phyloP scores from a whole-genome alignment of 1,139 yeast genomes.

The Fermentozyma sake region DNA sequence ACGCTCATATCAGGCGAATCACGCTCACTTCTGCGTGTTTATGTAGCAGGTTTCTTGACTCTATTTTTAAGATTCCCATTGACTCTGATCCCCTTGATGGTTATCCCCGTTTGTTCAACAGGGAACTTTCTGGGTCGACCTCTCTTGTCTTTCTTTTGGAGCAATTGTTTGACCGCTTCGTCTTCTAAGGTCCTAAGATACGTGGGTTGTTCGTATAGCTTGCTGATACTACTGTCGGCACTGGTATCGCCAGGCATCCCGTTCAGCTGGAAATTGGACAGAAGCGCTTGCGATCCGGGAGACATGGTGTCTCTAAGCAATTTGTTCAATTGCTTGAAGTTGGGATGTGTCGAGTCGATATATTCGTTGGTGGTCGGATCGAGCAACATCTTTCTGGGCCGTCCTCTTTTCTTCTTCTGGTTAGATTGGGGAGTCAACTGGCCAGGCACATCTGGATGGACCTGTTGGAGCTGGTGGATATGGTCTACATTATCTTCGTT shows the following conservation, averaged over 20 bases:
- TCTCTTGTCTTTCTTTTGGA: constrained; percentile 40
- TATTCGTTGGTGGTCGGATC: constrained; percentile 41
- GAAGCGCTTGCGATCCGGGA: constrained; percentile 6
- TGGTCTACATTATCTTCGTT: too few relatives aligned
- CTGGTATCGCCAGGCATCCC: constrained; percentile 4
- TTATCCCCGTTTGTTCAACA: constrained; percentile 44
- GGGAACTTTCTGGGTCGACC: constrained; percentile 54
- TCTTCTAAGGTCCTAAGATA: constrained; percentile 30
- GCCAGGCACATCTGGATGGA: too few relatives aligned
- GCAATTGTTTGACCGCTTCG: constrained; percentile 34
- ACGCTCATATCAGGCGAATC: too few relatives aligned
- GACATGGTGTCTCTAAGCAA: constrained; percentile 23
- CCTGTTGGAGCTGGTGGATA: constrained; percentile 9
- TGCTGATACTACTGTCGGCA: constrained; percentile 10
- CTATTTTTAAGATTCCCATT: constrained; percentile 31
- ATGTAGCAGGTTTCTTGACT: constrained; percentile 7
- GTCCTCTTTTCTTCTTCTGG: constrained; percentile 38
- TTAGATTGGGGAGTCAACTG: constrained; percentile 10
- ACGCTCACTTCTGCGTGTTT: too few relatives aligned
- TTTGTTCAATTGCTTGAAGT: constrained; percentile 37
- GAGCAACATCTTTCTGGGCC: constrained; percentile 41
- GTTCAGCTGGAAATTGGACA: constrained; percentile 3
- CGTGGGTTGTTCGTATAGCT: constrained; percentile 26
- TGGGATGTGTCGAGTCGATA: constrained; percentile 42
- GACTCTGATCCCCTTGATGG: constrained; percentile 43